Percentiles rank a stretch among this genome's conserved stretches.
Evolutionary conservation across 2,329 filamentous ascomycete genomes (phyloP).

Genomic region (Calcarisporium arbuscula): DNA sequence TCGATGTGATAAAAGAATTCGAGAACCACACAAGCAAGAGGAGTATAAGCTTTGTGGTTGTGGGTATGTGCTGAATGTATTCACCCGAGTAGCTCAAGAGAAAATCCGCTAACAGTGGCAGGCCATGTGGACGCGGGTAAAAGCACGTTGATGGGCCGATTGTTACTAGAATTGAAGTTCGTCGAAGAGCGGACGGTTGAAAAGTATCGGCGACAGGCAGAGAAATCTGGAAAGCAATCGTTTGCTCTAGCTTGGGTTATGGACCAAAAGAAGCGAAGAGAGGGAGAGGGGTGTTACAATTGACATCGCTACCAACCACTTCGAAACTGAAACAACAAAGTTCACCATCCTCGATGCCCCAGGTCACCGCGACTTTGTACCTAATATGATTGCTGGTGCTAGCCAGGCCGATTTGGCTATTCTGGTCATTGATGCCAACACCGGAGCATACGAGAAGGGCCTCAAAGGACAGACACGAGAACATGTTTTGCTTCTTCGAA

Average conservation of each 20-base stretch:
- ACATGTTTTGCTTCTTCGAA: conserved; percentile 82
- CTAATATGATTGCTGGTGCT: conserved; percentile 97
- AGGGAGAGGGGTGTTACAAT: conserved; percentile 88
- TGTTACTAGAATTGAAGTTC: conserved; percentile 81
- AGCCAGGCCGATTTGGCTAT: conserved; percentile 95
- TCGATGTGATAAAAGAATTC: conserved; percentile 79
- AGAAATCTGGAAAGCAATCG: conserved; percentile 87
- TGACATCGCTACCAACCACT: conserved; percentile 91
- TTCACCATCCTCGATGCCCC: conserved; percentile 96
- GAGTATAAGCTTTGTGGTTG: conserved; percentile 84
- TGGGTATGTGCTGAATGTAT: conserved; percentile 71
- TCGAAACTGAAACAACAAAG: conserved; percentile 77
- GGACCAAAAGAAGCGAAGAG: conserved; percentile 86
- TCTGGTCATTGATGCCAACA: conserved; percentile 85
- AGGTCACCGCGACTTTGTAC: conserved; percentile 91
- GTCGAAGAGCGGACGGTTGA: conserved; percentile 85
- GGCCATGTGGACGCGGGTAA: conserved; percentile 97
- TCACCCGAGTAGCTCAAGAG: too few relatives aligned
- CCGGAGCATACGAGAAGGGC: conserved; percentile 88
- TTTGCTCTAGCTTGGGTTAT: conserved; percentile 97
- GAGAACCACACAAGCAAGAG: conserved; percentile 70
- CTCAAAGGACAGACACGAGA: conserved; percentile 91
- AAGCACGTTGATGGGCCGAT: conserved; percentile 93
- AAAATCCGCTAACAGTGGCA: too few relatives aligned
- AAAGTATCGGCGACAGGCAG: conserved; percentile 80